Conservation (phyloP, 345 rosid genomes). For the Punica granatum region DNA sequence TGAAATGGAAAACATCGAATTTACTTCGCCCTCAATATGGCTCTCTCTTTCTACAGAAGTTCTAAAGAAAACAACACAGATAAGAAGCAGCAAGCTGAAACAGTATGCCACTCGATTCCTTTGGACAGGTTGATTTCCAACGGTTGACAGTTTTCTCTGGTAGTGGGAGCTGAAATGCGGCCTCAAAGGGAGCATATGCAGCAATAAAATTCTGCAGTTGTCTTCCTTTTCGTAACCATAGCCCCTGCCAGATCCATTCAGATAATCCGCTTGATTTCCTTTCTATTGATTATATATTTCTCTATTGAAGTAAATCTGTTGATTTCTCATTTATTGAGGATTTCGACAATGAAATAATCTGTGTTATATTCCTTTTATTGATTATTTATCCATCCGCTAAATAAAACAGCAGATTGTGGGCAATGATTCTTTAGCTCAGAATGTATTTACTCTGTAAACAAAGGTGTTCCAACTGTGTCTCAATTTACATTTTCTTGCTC, state of each 20-base stretch:
- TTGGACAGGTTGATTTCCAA: slow-evolving; percentile 84
- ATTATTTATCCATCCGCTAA: background rate
- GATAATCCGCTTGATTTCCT: too few relatives aligned
- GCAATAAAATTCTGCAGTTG: too few relatives aligned
- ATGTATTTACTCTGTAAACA: slow-evolving; percentile 90
- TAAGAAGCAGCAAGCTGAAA: background rate
- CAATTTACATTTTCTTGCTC: too few relatives aligned
- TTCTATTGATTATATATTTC: too few relatives aligned
- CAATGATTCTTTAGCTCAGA: slow-evolving; percentile 97
- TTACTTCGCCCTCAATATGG: background rate
- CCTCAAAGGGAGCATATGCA: slow-evolving; percentile 78
- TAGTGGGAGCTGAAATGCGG: slow-evolving; percentile 78
- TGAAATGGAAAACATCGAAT: background rate
- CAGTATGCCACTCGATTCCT: slow-evolving; percentile 30
- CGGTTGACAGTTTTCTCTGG: slow-evolving; percentile 84
- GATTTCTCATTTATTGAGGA: background rate
- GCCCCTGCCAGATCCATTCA: too few relatives aligned
- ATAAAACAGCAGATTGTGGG: slow-evolving; percentile 80
- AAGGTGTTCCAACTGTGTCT: too few relatives aligned
- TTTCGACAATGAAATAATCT: background rate
- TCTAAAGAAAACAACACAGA: background rate
- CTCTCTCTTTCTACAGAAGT: background rate
- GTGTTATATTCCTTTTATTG: background rate
- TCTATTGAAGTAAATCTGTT: background rate
- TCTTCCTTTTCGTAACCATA: too few relatives aligned